Base-by-base conservation (phyloP, 768 basidiomycete genomes). In the Amanita rubescens region DNA sequence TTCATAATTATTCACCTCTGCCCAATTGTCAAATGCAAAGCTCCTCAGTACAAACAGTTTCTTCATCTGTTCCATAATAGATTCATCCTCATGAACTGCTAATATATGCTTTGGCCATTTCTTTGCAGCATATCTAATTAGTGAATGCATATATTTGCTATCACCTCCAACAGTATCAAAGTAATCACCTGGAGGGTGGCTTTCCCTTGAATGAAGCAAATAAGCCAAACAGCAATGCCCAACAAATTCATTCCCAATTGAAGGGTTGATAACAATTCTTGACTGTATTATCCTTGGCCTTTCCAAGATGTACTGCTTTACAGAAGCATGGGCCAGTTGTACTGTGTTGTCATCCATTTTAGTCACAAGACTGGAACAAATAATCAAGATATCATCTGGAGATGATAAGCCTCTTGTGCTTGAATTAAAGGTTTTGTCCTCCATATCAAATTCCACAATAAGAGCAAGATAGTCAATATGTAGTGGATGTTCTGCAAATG, bases 331-430 rank as follows among this genome's bases (percentile, higher is more conserved):
- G 6, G 49, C 49, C 2, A 50, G 22, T 11, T 8, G 10, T 22
- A 50, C 22, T 39, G 34, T 50, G 6, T 27, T 3, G 8, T 39
- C 17, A n/a, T 9, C 35, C 0, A 22, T 25, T 14, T 24, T 24
- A 22, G n/a, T 39, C n/a, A 50, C 49, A 7, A 50, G 17, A 25
- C 49, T 39, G 20, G 49, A 50, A 20, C 37, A 50, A 17, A 50
- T 39, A 1, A 25, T 25, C 19, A 50, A 8, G 2, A 50, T 24
- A 39, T 50, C 35, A 24, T 19, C 37, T 17, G 49, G 34, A 9
- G 20, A 15, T 27, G 2, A 12, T 27, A 50, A 24, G 6, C 14
- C 22, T 12, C 15, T 5, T 30, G 27, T 8, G 2, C 17, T 25
- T 4, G 24, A 7, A 39, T 50, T 37, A 39, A 27, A 27, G 5